A percentile compares a stretch with the other conserved stretches of the same genome.
Conservation (phyloP, 805 yeast genomes). For the Candida saitoana region DNA sequence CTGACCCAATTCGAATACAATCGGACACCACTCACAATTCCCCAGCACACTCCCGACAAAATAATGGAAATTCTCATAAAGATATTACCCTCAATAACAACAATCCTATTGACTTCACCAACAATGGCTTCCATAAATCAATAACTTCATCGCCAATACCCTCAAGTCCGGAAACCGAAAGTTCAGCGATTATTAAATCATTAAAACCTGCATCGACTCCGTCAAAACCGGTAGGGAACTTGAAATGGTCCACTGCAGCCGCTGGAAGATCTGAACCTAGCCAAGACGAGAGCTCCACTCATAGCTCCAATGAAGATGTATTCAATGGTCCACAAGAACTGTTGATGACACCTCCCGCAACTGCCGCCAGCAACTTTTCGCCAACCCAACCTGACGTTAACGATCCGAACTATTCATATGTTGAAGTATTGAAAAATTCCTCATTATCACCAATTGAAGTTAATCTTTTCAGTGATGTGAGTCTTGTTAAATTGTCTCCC, state of each 20-base stretch:
- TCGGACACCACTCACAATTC: background rate
- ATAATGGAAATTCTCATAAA: constrained; percentile 4
- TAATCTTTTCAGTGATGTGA: constrained; percentile 31
- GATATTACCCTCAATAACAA: constrained; percentile 2
- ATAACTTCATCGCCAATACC: constrained; percentile 8
- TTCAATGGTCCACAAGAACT: background rate
- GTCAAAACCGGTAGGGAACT: constrained; percentile 47
- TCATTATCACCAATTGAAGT: constrained; percentile 27
- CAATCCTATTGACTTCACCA: background rate
- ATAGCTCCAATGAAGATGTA: background rate
- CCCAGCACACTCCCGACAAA: background rate
- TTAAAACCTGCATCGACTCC: constrained; percentile 57
- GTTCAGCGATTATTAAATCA: constrained; percentile 39
- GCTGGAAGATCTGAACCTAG: constrained; percentile 18
- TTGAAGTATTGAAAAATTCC: constrained; percentile 29
- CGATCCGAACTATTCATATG: constrained; percentile 10
- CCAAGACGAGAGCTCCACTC: background rate
- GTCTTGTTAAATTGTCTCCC: constrained; percentile 34
- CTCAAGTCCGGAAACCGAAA: constrained; percentile 26
- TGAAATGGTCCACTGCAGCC: constrained; percentile 57
- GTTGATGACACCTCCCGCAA: background rate
- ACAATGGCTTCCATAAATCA: constrained; percentile 2
- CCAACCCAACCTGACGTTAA: constrained; percentile 2
- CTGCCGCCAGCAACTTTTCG: background rate
- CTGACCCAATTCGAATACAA: background rate